phyloP scores from a whole-genome alignment of 352 stramenopile species.

The Globisporangium lucens region DNA sequence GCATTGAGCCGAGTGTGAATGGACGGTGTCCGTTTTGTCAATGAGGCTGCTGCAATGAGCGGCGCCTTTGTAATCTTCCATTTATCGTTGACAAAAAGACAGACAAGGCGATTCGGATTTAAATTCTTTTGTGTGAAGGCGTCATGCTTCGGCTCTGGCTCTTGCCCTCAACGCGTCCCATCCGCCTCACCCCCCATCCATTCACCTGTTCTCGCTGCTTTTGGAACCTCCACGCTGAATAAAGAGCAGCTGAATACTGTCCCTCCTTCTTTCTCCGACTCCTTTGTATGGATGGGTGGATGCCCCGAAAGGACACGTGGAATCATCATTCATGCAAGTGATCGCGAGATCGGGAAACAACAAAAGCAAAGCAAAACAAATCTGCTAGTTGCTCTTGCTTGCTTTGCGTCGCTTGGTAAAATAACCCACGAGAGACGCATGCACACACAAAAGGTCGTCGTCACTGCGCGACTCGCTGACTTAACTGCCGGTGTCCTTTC shows the following conservation, averaged over 20 bases:
- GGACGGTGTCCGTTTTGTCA: not conserved
- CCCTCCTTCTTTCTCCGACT: conserved; percentile 11
- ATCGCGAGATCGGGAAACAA: not conserved
- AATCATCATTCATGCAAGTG: not conserved
- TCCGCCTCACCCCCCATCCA: not conserved
- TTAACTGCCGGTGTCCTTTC: not conserved
- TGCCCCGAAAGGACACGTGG: not conserved
- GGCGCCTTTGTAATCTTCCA: not conserved
- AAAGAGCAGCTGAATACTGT: conserved; percentile 11
- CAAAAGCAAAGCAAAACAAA: conserved; percentile 3
- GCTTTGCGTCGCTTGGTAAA: not conserved
- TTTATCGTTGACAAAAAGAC: not conserved
- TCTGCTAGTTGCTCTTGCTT: not conserved
- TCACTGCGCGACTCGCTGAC: not conserved
- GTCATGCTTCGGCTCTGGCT: not conserved
- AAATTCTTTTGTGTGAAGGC: not conserved
- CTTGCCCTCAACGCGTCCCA: not conserved
- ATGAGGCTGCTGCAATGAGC: too few relatives aligned
- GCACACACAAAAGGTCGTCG: not conserved
- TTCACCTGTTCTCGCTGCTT: too few relatives aligned
- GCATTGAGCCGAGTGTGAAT: not conserved
- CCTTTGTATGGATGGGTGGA: not conserved
- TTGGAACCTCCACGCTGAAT: too few relatives aligned
- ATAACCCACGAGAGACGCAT: not conserved
- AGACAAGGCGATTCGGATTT: not conserved